phyloP scores from a whole-genome alignment of 148 eudicot species.

The Chenopodium suecicum region DNA sequence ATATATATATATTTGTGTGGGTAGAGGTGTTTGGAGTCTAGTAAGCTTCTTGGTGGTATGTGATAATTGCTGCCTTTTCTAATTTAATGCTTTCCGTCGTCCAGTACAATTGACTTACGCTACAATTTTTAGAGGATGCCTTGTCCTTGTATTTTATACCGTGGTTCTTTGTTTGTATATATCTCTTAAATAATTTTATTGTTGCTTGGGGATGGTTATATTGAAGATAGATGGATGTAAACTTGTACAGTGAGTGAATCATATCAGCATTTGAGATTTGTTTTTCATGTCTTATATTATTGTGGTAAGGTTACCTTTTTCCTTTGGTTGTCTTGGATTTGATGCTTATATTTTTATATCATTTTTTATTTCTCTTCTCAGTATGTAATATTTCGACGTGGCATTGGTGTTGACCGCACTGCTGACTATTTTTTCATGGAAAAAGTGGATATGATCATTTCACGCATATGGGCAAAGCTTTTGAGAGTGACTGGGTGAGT shows the following conservation, averaged over 20 bases:
- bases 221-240: not conserved
- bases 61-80: not conserved
- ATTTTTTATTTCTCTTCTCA: conserved; percentile 20
- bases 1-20: not conserved
- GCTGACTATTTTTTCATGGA: conserved; percentile 88
- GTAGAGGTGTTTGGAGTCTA: not conserved
- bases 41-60: not conserved
- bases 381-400: conserved; percentile 93
- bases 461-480: conserved; percentile 77
- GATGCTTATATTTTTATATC: not conserved
- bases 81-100: not conserved
- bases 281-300: not conserved
- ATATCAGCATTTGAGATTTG: not conserved
- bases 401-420: conserved; percentile 92
- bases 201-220: not conserved
- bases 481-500: conserved; percentile 67
- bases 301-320: not conserved
- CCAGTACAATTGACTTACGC: not conserved
- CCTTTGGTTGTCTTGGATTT: not conserved
- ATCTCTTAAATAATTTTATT: not conserved
- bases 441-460: conserved; percentile 87
- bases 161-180: not conserved
- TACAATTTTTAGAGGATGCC: not conserved
- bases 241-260: not conserved
- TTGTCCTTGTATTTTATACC: not conserved